Conservation (phyloP, 2,329 filamentous ascomycete species). For the Septoria petroselini region DNA sequence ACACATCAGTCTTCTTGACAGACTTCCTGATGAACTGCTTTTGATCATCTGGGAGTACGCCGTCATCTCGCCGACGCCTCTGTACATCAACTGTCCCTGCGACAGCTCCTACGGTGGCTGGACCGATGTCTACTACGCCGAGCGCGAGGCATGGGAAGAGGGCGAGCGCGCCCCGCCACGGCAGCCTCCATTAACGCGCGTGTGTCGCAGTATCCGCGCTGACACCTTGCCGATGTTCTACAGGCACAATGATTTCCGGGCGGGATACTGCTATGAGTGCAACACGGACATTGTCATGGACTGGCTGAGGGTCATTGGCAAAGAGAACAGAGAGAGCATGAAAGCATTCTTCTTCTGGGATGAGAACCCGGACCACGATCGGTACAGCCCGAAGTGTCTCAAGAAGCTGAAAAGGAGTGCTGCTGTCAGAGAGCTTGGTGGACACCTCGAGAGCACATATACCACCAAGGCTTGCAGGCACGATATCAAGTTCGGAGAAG, state of each 20-base stretch:
- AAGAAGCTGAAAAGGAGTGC: slow-evolving; percentile 18
- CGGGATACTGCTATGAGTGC: slow-evolving; percentile 27
- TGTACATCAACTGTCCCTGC: slow-evolving; percentile 28
- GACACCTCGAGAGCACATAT: slow-evolving; percentile 14
- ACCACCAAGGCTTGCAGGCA: slow-evolving; percentile 18
- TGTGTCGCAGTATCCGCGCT: slow-evolving; percentile 23
- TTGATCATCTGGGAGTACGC: slow-evolving; percentile 28
- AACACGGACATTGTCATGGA: slow-evolving; percentile 15
- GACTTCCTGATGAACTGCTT: slow-evolving; percentile 22
- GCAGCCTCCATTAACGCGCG: slow-evolving; percentile 25
- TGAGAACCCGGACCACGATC: slow-evolving; percentile 20
- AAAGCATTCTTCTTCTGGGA: slow-evolving; percentile 22
- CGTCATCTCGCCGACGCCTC: slow-evolving; percentile 19
- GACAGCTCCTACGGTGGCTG: slow-evolving; percentile 25
- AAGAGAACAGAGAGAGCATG: slow-evolving; percentile 20
- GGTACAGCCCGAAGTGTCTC: slow-evolving; percentile 18
- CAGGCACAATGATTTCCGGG: slow-evolving; percentile 24
- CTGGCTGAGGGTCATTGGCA: slow-evolving; percentile 24
- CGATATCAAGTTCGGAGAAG: slow-evolving; percentile 14
- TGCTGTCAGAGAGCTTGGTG: slow-evolving; percentile 16
- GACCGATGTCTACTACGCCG: slow-evolving; percentile 17
- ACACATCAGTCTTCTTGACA: background rate
- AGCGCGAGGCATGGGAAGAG: slow-evolving; percentile 21
- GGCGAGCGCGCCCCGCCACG: slow-evolving; percentile 20
- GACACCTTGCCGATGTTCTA: slow-evolving; percentile 30